A percentile compares a stretch with the other conserved stretches of the same genome.
Evolutionary conservation across 768 basidiomycete species (phyloP).

Genomic region (Hypsizygus marmoreus): DNA sequence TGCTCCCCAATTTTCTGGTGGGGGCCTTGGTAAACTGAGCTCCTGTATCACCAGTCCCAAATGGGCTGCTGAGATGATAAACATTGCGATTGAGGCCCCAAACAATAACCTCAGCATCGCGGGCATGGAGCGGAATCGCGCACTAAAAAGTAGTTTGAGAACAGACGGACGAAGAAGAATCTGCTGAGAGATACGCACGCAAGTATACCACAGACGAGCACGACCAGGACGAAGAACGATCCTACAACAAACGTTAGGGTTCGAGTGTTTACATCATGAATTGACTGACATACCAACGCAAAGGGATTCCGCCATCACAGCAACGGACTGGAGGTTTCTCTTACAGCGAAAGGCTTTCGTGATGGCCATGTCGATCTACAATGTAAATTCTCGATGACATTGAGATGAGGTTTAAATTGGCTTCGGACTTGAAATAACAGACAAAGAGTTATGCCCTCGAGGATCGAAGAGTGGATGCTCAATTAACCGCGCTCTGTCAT

Average conservation of each 20-base stretch:
- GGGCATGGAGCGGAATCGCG: no score
- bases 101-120: not conserved
- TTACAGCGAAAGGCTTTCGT: not conserved
- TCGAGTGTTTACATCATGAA: not conserved
- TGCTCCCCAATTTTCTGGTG: not conserved
- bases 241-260: not conserved
- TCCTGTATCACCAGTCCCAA: constrained; percentile 4
- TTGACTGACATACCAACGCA: not conserved
- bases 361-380: constrained; percentile 2
- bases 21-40: not conserved
- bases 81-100: constrained; percentile 1
- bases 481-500: no score
- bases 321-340: constrained; percentile 1
- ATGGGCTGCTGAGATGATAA: not conserved
- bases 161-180: no score
- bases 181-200: no score
- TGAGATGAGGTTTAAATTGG: no score
- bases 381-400: no score
- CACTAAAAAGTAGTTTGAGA: no score
- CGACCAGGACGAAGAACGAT: no score
- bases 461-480: no score
- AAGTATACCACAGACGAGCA: no score
- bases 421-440: no score
- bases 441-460: no score
- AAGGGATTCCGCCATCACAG: constrained; percentile 8